These are phyloP conservation scores for Amanita phalloides DNA, from an alignment of 768 basidiomycete species.

Conservation along the genomic window DNA sequence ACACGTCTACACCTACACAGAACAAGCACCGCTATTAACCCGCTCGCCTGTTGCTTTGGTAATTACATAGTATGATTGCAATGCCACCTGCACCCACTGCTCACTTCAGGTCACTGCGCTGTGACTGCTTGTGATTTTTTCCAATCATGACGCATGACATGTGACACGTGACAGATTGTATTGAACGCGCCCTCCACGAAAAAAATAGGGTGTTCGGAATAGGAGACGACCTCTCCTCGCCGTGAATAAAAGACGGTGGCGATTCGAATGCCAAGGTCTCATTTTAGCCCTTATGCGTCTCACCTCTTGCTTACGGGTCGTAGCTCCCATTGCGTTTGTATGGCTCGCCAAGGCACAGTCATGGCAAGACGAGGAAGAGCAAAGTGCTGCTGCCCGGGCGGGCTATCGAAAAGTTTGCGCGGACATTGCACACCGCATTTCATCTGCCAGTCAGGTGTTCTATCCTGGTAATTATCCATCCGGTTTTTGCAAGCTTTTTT, in stretches of 20 bases:
- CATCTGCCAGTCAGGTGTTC: conserved; percentile 34
- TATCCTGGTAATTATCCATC: conserved; percentile 21
- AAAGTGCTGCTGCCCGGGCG: not conserved
- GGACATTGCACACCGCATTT: conserved; percentile 23
- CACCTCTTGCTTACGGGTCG: too few relatives aligned
- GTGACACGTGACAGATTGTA: too few relatives aligned
- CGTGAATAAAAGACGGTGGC: too few relatives aligned
- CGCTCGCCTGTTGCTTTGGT: not conserved
- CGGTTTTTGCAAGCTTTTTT: not conserved
- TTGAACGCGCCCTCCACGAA: too few relatives aligned
- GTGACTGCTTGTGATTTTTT: too few relatives aligned
- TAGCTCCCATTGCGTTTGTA: not conserved
- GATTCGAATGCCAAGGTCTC: too few relatives aligned
- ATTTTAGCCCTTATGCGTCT: too few relatives aligned
- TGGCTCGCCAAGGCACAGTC: not conserved
- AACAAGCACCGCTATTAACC: too few relatives aligned
- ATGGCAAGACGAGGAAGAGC: not conserved
- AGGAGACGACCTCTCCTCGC: too few relatives aligned
- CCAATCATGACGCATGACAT: too few relatives aligned
- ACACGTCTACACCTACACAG: too few relatives aligned
- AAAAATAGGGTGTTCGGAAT: too few relatives aligned
- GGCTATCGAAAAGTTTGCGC: conserved; percentile 13
- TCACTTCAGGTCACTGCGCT: not conserved
- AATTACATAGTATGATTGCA: not conserved
- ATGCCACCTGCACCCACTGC: not conserved